phyloP scores from a whole-genome alignment of 306 rosid species.

The Glycine latifolia region DNA sequence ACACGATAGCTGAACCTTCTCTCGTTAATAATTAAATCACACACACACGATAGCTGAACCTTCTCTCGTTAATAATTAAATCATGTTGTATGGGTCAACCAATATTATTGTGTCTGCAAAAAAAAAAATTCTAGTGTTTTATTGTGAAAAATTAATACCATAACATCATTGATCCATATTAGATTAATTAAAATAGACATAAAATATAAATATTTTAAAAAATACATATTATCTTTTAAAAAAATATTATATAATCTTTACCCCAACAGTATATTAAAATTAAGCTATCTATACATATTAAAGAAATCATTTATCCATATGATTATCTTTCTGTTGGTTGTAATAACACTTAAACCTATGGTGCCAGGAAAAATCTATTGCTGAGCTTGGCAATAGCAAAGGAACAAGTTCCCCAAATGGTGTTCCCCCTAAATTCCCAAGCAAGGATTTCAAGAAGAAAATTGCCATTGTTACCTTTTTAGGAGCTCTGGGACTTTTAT shows the following conservation, averaged over 20 bases:
- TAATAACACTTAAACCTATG: not conserved
- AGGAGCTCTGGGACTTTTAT: constrained; percentile 74
- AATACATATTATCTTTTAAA: too few species aligned
- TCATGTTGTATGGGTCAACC: not conserved
- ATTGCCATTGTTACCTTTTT: constrained; percentile 67
- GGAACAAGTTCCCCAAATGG: constrained; percentile 47
- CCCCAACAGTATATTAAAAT: not conserved
- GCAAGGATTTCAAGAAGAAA: constrained; percentile 64
- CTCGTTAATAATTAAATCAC: not conserved
- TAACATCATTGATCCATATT: not conserved
- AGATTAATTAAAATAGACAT: not conserved
- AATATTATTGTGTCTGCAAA: not conserved
- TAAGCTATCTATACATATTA: not conserved
- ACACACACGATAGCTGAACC: not conserved
- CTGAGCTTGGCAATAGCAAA: constrained; percentile 51
- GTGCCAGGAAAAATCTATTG: constrained; percentile 57
- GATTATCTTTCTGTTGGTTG: not conserved
- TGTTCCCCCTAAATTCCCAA: constrained; percentile 56
- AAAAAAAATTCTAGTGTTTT: not conserved
- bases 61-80: too few species aligned
- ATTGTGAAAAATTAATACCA: not conserved
- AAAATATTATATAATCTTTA: not conserved
- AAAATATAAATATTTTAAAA: too few species aligned
- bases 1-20: not conserved
- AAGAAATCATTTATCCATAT: not conserved